Evolutionary conservation across 257 asterid genomes (phyloP), one percentile per base, ranked within the genome.

Genomic region (Solanum clarkiae): DNA sequence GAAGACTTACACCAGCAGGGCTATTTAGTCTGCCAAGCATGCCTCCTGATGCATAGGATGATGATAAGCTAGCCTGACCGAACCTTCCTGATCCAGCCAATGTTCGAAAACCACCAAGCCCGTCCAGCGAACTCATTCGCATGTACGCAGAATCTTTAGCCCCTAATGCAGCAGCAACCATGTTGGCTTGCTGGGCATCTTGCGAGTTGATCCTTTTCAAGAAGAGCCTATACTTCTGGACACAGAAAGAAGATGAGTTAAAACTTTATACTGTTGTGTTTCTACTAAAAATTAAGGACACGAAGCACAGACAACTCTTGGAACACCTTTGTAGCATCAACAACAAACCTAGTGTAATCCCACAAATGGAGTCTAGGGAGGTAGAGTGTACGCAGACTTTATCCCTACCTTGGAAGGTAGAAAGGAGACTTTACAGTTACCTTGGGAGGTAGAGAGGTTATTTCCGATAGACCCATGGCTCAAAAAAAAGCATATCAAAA

Each of bases 181-280:
- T 92, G 91, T 94, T 92, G 65, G 93, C 97, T 89, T 95, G 98
- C 87, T 93, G 98, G 85, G 87, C 84, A 81, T 94, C 96, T 63
- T 71, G 92, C 0, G 93, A 85, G 86, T 96, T 92, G 69, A 95
- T 94, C 89, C 97, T 92, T 88, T 93, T 94, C 90, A 94, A 89
- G 88, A 91, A 95, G 84, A 93, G 95, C 94, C 98, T 86, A 79
- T 94, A 95, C 88, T 94, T 95, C 99, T 95, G 95, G 87, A 77
- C 66, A 84, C 85, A 80, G 45, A 87, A 77, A 14, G 71, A 79
- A 87, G 65, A 29, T 8, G 0, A 10, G 6, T 51, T 77, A 51
- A 51, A 51, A 36, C 22, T 24, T 49, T 77, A 51, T 5, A 77
- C 63, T 45, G 51, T 51, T 77, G 82, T 24, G 45, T 45, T 77